phyloP scores from a whole-genome alignment of 2,329 filamentous ascomycete species.

The Sporothrix protearum region DNA sequence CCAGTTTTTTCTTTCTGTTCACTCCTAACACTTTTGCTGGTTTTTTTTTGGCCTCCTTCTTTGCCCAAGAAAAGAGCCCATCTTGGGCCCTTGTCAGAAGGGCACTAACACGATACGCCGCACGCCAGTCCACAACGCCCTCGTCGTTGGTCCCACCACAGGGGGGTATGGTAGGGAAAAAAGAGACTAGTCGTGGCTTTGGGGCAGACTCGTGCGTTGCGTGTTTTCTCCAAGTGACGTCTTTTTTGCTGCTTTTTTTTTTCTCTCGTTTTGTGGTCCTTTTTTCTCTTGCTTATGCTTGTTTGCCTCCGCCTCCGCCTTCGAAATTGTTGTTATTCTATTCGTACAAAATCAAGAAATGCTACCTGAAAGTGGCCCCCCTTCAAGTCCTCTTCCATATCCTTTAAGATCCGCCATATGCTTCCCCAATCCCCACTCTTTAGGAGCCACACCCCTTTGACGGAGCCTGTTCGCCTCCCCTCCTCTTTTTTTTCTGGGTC shows the following conservation, averaged over 20 bases:
- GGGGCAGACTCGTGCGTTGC: conserved; percentile 14
- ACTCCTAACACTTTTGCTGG: conserved; percentile 17
- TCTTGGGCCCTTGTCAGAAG: conserved; percentile 8
- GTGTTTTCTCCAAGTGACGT: conserved; percentile 14
- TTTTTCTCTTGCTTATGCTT: neutral
- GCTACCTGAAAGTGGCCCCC: neutral
- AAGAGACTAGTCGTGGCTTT: conserved; percentile 6
- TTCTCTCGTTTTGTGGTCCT: neutral
- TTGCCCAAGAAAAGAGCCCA: neutral
- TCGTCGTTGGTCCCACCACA: conserved; percentile 1
- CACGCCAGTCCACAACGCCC: neutral
- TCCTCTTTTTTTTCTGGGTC: neutral
- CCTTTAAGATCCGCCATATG: neutral
- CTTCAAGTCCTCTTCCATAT: neutral
- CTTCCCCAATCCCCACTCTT: conserved; percentile 23
- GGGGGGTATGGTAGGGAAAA: neutral
- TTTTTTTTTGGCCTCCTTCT: neutral
- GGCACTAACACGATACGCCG: conserved; percentile 10
- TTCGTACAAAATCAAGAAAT: neutral
- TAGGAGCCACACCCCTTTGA: neutral
- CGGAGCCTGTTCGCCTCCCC: neutral
- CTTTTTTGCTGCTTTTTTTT: neutral
- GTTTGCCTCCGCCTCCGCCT: neutral
- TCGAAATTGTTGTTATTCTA: conserved; percentile 7
- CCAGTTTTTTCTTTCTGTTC: conserved; percentile 4